Evolutionary conservation across 352 stramenopile genomes (phyloP).

Genomic region (Phytophthora pseudosyringae): DNA sequence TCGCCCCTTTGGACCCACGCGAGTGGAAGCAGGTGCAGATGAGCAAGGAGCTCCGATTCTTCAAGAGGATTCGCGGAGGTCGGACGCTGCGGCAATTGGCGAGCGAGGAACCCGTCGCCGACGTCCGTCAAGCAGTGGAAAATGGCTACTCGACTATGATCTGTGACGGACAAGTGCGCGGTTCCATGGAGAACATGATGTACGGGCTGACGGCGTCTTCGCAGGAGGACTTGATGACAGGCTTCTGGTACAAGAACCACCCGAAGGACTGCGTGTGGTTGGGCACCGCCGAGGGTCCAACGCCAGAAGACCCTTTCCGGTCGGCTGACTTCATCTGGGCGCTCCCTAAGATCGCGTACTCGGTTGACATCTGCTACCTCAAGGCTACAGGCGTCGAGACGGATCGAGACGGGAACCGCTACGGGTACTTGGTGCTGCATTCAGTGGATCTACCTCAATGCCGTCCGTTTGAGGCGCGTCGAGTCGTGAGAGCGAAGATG

Average conservation of each 20-base stretch:
- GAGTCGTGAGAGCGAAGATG: slow-evolving; percentile 37
- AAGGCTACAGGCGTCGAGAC: slow-evolving; percentile 44
- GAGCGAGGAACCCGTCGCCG: slow-evolving; percentile 31
- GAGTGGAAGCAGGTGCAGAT: slow-evolving; percentile 58
- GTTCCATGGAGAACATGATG: slow-evolving; percentile 53
- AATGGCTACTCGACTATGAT: slow-evolving; percentile 49
- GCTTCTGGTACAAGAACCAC: slow-evolving; percentile 41
- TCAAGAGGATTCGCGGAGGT: slow-evolving; percentile 37
- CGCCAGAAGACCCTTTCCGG: slow-evolving; percentile 43
- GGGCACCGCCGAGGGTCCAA: slow-evolving; percentile 38
- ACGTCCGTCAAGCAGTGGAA: slow-evolving; percentile 29
- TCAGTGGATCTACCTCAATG: slow-evolving; percentile 45
- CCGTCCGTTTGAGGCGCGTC: slow-evolving; percentile 34
- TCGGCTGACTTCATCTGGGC: slow-evolving; percentile 58
- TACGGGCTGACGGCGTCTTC: slow-evolving; percentile 47
- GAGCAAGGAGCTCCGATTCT: slow-evolving; percentile 46
- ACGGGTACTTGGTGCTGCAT: slow-evolving; percentile 52
- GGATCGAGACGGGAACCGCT: slow-evolving; percentile 38
- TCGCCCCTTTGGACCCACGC: slow-evolving; percentile 36
- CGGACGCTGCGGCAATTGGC: slow-evolving; percentile 35
- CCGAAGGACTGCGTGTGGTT: slow-evolving; percentile 52
- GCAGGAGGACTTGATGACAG: slow-evolving; percentile 46
- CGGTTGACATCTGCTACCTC: slow-evolving; percentile 50
- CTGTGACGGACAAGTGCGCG: slow-evolving; percentile 39
- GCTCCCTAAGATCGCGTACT: slow-evolving; percentile 33